A percentile compares a stretch with the other conserved stretches of the same genome.
Evolutionary conservation across 2,329 filamentous ascomycete species (phyloP).

Genomic region (Rugonectria rugulosa): DNA sequence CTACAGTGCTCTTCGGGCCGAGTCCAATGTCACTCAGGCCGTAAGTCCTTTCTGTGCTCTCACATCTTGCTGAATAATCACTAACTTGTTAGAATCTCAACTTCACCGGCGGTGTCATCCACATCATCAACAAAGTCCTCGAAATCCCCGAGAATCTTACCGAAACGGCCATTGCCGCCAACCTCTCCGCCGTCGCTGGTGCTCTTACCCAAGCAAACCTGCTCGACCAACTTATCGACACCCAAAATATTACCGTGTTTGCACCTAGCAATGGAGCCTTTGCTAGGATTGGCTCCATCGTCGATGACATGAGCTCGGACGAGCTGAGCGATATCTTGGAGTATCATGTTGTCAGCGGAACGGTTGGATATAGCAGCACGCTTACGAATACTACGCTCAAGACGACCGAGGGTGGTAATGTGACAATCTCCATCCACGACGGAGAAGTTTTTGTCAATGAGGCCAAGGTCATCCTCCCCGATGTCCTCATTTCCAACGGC

Average conservation of each 20-base stretch:
- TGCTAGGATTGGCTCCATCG: constrained; percentile 58
- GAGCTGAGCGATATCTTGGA: constrained; percentile 59
- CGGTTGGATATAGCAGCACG: constrained; percentile 47
- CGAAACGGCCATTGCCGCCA: constrained; percentile 34
- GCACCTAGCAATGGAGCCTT: constrained; percentile 67
- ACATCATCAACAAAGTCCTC: constrained; percentile 58
- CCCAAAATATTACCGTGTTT: constrained; percentile 62
- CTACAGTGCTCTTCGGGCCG: constrained; percentile 49
- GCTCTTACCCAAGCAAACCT: constrained; percentile 38
- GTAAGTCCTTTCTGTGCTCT: constrained; percentile 20
- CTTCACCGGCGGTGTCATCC: constrained; percentile 56
- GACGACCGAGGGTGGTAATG: constrained; percentile 39
- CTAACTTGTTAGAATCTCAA: constrained; percentile 45
- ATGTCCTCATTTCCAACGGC: constrained; percentile 62
- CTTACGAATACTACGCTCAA: constrained; percentile 36
- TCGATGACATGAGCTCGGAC: constrained; percentile 52
- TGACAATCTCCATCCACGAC: constrained; percentile 53
- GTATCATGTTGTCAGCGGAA: constrained; percentile 68
- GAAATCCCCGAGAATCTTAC: constrained; percentile 45
- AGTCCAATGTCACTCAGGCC: constrained; percentile 47
- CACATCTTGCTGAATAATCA: background rate
- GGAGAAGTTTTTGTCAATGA: constrained; percentile 45
- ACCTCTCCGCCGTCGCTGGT: constrained; percentile 33
- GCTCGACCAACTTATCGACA: constrained; percentile 31
- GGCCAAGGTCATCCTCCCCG: constrained; percentile 56